phyloP scores from a whole-genome alignment of 345 rosid genomes.

The Murraya koenigii region DNA sequence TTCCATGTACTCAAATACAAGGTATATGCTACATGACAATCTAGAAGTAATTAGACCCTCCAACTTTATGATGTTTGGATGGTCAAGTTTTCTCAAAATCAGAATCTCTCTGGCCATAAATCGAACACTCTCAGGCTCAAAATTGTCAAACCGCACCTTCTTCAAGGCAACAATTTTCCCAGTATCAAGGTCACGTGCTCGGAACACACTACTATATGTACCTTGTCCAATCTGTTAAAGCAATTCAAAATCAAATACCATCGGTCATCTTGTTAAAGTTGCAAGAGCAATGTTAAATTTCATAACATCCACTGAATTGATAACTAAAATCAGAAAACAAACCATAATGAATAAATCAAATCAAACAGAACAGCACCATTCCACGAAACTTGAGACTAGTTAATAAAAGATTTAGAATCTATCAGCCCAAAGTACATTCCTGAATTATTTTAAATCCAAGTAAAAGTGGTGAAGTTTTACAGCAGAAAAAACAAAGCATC shows the following conservation, averaged over 20 bases:
- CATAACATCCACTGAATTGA: not conserved
- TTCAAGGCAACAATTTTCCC: slow-evolving; percentile 90
- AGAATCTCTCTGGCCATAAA: slow-evolving; percentile 97
- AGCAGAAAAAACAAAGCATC: not conserved
- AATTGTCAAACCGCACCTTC: slow-evolving; percentile 93
- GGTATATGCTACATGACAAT: slow-evolving; percentile 78
- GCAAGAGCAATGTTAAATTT: not conserved
- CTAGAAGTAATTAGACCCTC: slow-evolving; percentile 84
- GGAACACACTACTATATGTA: slow-evolving; percentile 91
- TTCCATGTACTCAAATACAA: slow-evolving; percentile 98
- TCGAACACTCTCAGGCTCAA: slow-evolving; percentile 97
- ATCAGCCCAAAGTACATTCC: not conserved
- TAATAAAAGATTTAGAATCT: not conserved
- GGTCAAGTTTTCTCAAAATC: slow-evolving; percentile 86
- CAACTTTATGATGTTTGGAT: slow-evolving; percentile 88
- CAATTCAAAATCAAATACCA: slow-evolving; percentile 11
- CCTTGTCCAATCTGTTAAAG: slow-evolving; percentile 89
- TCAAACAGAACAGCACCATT: slow-evolving; percentile 1
- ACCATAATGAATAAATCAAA: not conserved
- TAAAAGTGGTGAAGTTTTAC: not conserved
- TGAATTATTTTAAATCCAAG: not conserved
- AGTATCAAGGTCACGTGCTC: slow-evolving; percentile 75
- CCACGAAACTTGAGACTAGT: not conserved
- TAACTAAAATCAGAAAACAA: not conserved
- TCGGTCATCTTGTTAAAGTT: not conserved